These are phyloP conservation scores for Podaxis carcinomalis DNA, from an alignment of 768 basidiomycete species.

Conservation along the genomic window DNA sequence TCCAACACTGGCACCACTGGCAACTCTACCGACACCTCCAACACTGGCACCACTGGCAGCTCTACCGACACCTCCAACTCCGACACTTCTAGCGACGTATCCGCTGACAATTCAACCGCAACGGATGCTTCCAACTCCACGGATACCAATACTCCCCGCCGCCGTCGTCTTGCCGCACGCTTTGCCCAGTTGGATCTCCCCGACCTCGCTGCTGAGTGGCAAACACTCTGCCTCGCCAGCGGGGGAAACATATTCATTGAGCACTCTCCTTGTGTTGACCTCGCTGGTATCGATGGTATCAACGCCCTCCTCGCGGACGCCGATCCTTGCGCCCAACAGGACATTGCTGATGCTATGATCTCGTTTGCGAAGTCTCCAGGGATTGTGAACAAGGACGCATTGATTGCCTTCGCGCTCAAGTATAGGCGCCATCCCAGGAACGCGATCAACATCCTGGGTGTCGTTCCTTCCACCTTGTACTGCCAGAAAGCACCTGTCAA, in stretches of 20 bases:
- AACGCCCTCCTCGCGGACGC: conserved; percentile 41
- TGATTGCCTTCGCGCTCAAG: conserved; percentile 38
- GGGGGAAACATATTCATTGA: conserved; percentile 36
- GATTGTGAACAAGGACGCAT: conserved; percentile 31
- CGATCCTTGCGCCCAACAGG: conserved; percentile 45
- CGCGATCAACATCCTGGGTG: conserved; percentile 36
- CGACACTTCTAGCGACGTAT: conserved; percentile 11
- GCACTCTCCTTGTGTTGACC: conserved; percentile 34
- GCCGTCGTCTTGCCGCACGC: neutral
- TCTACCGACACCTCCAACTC: conserved; percentile 11
- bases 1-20: conserved; percentile 14
- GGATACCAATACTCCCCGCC: conserved; percentile 13
- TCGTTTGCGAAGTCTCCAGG: conserved; percentile 43
- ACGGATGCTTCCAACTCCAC: conserved; percentile 14
- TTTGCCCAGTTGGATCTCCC: conserved; percentile 24
- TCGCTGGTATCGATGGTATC: conserved; percentile 35
- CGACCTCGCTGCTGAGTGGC: conserved; percentile 33
- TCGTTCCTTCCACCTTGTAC: conserved; percentile 42
- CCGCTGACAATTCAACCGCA: conserved; percentile 2
- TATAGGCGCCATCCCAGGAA: conserved; percentile 42
- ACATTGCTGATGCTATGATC: conserved; percentile 46
- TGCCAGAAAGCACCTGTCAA: conserved; percentile 38
- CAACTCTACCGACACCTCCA: conserved; percentile 11
- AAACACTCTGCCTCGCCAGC: conserved; percentile 38
- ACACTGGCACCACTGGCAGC: conserved; percentile 13